Base-by-base conservation (phyloP, 2,329 filamentous ascomycete species). In the Penicillium sp. region DNA sequence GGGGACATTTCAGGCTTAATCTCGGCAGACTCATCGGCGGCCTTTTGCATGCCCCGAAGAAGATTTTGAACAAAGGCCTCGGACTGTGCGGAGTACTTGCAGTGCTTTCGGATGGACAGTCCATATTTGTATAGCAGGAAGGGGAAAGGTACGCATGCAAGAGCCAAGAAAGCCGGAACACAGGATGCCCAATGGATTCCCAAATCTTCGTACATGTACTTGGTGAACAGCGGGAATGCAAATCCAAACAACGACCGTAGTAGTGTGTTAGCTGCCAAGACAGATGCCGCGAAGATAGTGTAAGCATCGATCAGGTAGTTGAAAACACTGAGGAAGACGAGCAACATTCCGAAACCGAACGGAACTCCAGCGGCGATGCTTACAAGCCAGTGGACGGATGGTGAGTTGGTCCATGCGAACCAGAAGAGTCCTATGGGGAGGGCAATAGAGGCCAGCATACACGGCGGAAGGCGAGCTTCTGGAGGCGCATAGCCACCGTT, bases 401-500 rank as follows among this genome's bases (percentile, higher is more conserved):
- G 76, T 55, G 75, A 80, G 50, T 83, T 81, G 1, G 84, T 84
- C 84, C 84, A 86, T 0, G 82, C 83, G 57, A 86, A 83, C 82
- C 82, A 84, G 69, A 86, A 84, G 5, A 86, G 74, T 17, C 82
- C 81, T 42, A 84, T 69, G 0, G 85, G 84, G 40, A 87, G 75
- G n/a, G 74, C 71, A 23, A 83, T 73, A 53, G 76, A 78, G 33
- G 80, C 80, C 4, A 81, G 59, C 58, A 82, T 79, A 45, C 75
- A 77, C 6, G 81, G 78, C 2, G 81, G 80, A 2, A 85, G 70
- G 49, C 81, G 82, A 40, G 80, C 81, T 72, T 86, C 84, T 0
- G 86, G 85, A n/a, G 85, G 81, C 9, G 84, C 84, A 57, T 85
- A 82, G 6, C 86, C 86, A 2, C 75, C 77, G 19, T 81, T 65